Percentiles rank a stretch among this genome's conserved stretches.
These are phyloP conservation scores for Globisporangium nodosum DNA, from an alignment of 352 stramenopile species.

Conservation along the genomic window DNA sequence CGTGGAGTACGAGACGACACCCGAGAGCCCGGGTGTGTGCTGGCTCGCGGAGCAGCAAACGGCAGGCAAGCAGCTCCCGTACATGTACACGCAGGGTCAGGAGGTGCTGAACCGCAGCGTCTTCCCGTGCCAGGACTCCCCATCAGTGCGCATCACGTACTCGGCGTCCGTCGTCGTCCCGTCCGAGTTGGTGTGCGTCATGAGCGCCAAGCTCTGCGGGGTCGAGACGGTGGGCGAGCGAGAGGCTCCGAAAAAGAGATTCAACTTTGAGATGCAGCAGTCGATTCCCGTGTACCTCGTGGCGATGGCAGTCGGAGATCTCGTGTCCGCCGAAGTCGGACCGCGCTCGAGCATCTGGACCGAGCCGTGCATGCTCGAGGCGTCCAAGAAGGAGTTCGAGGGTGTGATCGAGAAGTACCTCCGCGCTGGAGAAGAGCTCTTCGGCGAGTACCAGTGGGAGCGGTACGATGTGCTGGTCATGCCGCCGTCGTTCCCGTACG, in stretches of 20 bases:
- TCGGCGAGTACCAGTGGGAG: conserved; percentile 83
- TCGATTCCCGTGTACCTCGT: conserved; percentile 84
- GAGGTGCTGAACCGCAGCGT: conserved; percentile 84
- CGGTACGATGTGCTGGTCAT: conserved; percentile 82
- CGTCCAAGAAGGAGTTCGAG: conserved; percentile 66
- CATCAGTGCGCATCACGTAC: conserved; percentile 95
- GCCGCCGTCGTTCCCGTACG: conserved; percentile 92
- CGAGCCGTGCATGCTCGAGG: conserved; percentile 77
- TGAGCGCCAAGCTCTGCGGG: conserved; percentile 60
- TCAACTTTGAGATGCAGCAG: conserved; percentile 76
- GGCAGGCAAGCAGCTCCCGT: conserved; percentile 65
- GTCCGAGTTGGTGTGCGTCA: conserved; percentile 86
- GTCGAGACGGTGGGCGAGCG: conserved; percentile 10
- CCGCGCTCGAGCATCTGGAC: conserved; percentile 77
- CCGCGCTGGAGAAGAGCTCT: conserved; percentile 59
- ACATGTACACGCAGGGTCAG: conserved; percentile 84
- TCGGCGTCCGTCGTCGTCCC: conserved; percentile 90
- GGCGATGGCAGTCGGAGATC: conserved; percentile 74
- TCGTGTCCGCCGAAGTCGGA: conserved; percentile 59
- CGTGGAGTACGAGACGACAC: conserved; percentile 61
- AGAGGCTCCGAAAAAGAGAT: conserved; percentile 22
- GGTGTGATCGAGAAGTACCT: conserved; percentile 73
- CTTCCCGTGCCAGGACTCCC: conserved; percentile 91
- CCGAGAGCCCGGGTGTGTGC: conserved; percentile 67
- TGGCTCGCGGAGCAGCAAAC: conserved; percentile 85